Conservation (phyloP, 2,329 filamentous ascomycete genomes). For the Aspergillus japonicus region DNA sequence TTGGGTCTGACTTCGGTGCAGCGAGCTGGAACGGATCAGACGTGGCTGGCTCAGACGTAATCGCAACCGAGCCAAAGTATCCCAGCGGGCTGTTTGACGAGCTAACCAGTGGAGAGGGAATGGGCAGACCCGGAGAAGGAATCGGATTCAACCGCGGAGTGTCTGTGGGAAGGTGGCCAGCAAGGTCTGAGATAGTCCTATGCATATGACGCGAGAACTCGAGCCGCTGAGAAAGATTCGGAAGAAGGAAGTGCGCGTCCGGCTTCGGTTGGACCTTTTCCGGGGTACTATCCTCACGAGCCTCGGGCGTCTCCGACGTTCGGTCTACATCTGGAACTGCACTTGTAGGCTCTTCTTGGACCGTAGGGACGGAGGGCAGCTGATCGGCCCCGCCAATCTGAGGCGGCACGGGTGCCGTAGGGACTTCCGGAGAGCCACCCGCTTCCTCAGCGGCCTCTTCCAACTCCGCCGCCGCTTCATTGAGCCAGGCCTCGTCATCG, state of each 20-base stretch:
- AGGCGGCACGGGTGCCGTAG: slow-evolving; percentile 13
- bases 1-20: slow-evolving; percentile 1
- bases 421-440: not conserved
- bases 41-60: slow-evolving; percentile 13
- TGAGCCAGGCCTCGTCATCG: slow-evolving; percentile 22
- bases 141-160: slow-evolving; percentile 42
- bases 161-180: slow-evolving; percentile 26
- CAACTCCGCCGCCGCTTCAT: slow-evolving; percentile 9
- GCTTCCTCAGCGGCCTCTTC: slow-evolving; percentile 8
- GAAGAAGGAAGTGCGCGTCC: slow-evolving; percentile 9
- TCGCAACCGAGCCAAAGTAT: slow-evolving; percentile 32
- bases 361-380: not conserved
- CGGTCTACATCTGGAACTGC: not conserved
- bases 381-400: not conserved
- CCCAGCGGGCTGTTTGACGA: slow-evolving; percentile 24
- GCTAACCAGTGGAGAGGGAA: slow-evolving; percentile 40
- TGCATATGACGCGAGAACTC: slow-evolving; percentile 3
- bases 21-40: slow-evolving; percentile 12
- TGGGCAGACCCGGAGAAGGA: slow-evolving; percentile 40
- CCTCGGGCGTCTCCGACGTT: not conserved
- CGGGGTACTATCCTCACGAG: not conserved
- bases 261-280: not conserved
- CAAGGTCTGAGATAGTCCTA: not conserved
- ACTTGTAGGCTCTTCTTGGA: not conserved
- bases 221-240: not conserved